phyloP scores from a whole-genome alignment of 129 eudicot species.

The Logfia minima region DNA sequence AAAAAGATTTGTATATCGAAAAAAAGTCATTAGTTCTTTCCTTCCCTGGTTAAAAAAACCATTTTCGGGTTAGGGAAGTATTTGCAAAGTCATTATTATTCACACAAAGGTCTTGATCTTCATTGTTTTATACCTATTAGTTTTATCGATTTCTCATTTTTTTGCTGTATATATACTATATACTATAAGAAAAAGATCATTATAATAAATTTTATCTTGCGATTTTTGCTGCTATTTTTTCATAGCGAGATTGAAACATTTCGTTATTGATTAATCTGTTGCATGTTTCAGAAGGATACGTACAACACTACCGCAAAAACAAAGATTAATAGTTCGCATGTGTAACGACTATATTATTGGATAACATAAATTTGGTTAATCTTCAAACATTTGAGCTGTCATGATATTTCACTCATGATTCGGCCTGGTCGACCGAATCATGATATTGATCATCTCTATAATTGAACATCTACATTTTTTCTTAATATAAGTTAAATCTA shows the following conservation, averaged over 20 bases:
- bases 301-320: too few species aligned
- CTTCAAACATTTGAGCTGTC: too few species aligned
- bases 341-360: too few species aligned
- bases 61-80: constrained; percentile 44
- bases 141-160: constrained; percentile 25
- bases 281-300: background rate
- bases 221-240: background rate
- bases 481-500: too few species aligned
- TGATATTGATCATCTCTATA: too few species aligned
- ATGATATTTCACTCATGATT: too few species aligned
- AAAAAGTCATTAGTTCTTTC: constrained; percentile 35
- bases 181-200: constrained; percentile 6
- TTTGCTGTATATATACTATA: constrained; percentile 40
- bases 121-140: constrained; percentile 17
- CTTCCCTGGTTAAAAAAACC: constrained; percentile 46
- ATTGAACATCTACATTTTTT: too few species aligned
- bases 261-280: background rate
- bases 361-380: too few species aligned
- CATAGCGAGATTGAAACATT: background rate
- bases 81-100: constrained; percentile 31
- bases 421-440: too few species aligned
- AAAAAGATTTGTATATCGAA: constrained; percentile 42
- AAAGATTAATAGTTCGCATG: too few species aligned
- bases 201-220: background rate
- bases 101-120: constrained; percentile 10